phyloP scores from a whole-genome alignment of 2,329 filamentous ascomycete species.

The Verticillium isaacii region DNA sequence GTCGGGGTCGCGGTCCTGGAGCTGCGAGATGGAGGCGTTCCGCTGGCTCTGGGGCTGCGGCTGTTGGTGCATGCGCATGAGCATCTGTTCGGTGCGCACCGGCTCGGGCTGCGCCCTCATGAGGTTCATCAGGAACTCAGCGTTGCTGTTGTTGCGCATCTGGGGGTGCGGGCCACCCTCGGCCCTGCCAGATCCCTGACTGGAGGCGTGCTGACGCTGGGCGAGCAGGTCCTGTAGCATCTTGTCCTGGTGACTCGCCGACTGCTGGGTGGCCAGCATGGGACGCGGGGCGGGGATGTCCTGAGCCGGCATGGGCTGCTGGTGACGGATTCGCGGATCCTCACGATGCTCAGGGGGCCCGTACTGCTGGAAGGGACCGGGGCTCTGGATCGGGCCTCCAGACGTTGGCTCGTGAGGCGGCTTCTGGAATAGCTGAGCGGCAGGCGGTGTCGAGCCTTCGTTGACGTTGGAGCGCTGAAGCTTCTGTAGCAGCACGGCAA shows the following conservation, averaged over 20 bases:
- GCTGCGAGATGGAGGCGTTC: conserved; percentile 39
- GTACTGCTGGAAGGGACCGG: conserved; percentile 43
- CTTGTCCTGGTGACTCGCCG: conserved; percentile 49
- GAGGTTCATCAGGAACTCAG: conserved; percentile 80
- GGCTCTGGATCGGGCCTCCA: conserved; percentile 35
- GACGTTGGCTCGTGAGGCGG: conserved; percentile 25
- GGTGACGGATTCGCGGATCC: conserved; percentile 34
- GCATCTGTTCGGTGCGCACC: conserved; percentile 45
- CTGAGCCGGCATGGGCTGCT: conserved; percentile 36
- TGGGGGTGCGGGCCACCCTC: conserved; percentile 31
- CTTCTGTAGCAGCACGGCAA: conserved; percentile 77
- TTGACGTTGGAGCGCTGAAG: conserved; percentile 56
- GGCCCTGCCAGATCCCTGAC: conserved; percentile 41
- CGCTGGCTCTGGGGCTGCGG: conserved; percentile 35
- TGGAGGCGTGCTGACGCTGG: conserved; percentile 52
- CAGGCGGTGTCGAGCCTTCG: conserved; percentile 38
- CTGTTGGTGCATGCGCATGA: conserved; percentile 38
- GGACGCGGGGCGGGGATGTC: conserved; percentile 50
- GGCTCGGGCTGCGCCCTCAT: conserved; percentile 58
- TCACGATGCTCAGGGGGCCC: conserved; percentile 36
- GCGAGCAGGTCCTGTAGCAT: conserved; percentile 56
- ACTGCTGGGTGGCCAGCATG: conserved; percentile 40
- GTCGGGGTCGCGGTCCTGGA: conserved; percentile 44
- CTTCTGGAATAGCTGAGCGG: conserved; percentile 36
- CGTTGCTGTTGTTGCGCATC: conserved; percentile 54